Evolutionary conservation across 352 stramenopile species (phyloP).

Genomic region (Plasmopara halstedii): DNA sequence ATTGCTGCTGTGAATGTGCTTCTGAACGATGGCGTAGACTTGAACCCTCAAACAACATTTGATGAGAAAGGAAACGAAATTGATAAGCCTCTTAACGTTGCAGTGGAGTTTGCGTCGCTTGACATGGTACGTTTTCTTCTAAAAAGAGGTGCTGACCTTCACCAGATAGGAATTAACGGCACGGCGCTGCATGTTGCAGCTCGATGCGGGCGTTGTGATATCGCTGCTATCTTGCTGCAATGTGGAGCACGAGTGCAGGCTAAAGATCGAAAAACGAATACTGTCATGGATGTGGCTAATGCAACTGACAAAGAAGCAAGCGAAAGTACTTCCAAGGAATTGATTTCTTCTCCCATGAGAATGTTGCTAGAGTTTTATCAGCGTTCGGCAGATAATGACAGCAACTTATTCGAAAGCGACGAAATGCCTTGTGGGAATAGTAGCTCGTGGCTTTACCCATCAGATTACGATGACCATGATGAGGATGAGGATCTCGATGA

Average conservation of each 20-base stretch:
- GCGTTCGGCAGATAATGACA: slow-evolving; percentile 26
- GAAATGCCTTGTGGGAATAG: slow-evolving; percentile 11
- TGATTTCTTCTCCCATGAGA: slow-evolving; percentile 32
- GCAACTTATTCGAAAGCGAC: slow-evolving; percentile 44
- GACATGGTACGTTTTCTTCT: slow-evolving; percentile 70
- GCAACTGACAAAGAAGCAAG: slow-evolving; percentile 4
- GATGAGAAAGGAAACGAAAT: slow-evolving; percentile 45
- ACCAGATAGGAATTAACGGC: slow-evolving; percentile 37
- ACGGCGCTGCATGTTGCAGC: slow-evolving; percentile 67
- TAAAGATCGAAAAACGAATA: slow-evolving; percentile 43
- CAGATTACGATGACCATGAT: slow-evolving; percentile 35
- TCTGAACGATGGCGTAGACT: slow-evolving; percentile 67
- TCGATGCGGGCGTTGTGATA: slow-evolving; percentile 50
- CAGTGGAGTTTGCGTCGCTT: slow-evolving; percentile 49
- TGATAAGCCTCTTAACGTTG: slow-evolving; percentile 62
- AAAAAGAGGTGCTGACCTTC: slow-evolving; percentile 68
- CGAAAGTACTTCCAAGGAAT: background rate
- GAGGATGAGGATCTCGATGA: slow-evolving; percentile 44
- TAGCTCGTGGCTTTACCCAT: slow-evolving; percentile 35
- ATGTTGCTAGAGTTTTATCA: slow-evolving; percentile 53
- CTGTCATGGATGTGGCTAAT: slow-evolving; percentile 38
- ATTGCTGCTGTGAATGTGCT: slow-evolving; percentile 62
- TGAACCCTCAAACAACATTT: slow-evolving; percentile 47
- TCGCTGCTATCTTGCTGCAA: slow-evolving; percentile 68
- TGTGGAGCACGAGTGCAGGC: slow-evolving; percentile 56